Evolutionary conservation across 768 basidiomycete species (phyloP).

Genomic region (Jaapia argillacea): DNA sequence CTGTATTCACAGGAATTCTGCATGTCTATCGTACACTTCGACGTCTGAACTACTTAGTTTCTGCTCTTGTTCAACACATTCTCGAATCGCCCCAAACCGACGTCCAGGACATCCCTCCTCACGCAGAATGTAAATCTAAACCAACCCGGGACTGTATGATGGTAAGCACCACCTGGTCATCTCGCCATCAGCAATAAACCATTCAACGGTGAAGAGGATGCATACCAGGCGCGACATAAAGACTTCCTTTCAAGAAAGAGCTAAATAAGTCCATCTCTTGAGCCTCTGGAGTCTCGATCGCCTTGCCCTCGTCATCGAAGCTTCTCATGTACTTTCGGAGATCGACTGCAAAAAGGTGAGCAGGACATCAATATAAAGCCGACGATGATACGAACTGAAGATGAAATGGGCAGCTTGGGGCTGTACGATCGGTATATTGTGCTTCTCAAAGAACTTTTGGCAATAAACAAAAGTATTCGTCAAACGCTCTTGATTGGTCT

Average conservation of each 20-base stretch:
- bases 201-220: too few relatives aligned
- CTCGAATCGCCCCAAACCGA: neutral
- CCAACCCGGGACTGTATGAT: neutral
- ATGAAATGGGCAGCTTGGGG: neutral
- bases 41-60: too few relatives aligned
- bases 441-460: neutral
- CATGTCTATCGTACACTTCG: too few relatives aligned
- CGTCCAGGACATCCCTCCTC: neutral
- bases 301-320: neutral
- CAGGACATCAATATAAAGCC: neutral
- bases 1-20: conserved; percentile 1
- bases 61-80: neutral
- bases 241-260: neutral
- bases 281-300: neutral
- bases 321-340: neutral
- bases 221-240: neutral
- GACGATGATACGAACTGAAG: neutral
- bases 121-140: conserved; percentile 1
- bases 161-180: neutral
- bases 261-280: neutral
- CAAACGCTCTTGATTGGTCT: neutral
- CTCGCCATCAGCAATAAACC: neutral
- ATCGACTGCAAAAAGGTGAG: neutral
- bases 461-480: neutral
- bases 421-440: neutral